A percentile compares a stretch with the other conserved stretches of the same genome.
phyloP scores from a whole-genome alignment of 129 eudicot genomes.

The Flaveria sonorensis region DNA sequence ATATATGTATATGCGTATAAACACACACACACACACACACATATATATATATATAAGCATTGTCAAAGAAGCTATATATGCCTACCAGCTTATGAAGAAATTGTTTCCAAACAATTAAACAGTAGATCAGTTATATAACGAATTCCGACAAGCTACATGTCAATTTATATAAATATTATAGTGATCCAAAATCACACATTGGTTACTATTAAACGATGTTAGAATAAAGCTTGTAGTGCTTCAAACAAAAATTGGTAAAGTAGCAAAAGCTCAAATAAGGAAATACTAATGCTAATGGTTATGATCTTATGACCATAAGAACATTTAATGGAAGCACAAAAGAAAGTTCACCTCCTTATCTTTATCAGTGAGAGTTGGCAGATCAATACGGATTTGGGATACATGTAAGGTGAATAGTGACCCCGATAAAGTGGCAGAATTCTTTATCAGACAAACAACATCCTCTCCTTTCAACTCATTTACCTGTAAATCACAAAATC shows the following conservation, averaged over 20 bases:
- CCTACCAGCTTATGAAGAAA: neutral
- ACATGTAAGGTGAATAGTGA: slow-evolving; percentile 80
- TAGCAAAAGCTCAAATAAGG: neutral
- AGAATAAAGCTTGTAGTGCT: slow-evolving; percentile 2
- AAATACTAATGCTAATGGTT: neutral
- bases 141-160: slow-evolving; percentile 23
- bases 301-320: neutral
- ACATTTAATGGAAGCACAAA: neutral
- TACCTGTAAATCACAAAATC: slow-evolving; percentile 49
- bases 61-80: slow-evolving; percentile 1
- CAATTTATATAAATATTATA: neutral
- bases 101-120: slow-evolving; percentile 10
- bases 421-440: slow-evolving; percentile 77
- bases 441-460: slow-evolving; percentile 78
- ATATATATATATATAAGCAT: neutral
- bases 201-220: slow-evolving; percentile 1
- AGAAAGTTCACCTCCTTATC: slow-evolving; percentile 69
- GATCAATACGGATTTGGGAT: slow-evolving; percentile 73
- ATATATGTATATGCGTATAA: neutral
- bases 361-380: slow-evolving; percentile 86
- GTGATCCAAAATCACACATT: neutral
- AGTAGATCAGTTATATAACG: neutral
- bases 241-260: neutral
- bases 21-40: neutral
- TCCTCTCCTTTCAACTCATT: slow-evolving; percentile 70